These are phyloP conservation scores for Coffea canephora DNA, from an alignment of 257 asterid genomes.

Conservation along the genomic window DNA sequence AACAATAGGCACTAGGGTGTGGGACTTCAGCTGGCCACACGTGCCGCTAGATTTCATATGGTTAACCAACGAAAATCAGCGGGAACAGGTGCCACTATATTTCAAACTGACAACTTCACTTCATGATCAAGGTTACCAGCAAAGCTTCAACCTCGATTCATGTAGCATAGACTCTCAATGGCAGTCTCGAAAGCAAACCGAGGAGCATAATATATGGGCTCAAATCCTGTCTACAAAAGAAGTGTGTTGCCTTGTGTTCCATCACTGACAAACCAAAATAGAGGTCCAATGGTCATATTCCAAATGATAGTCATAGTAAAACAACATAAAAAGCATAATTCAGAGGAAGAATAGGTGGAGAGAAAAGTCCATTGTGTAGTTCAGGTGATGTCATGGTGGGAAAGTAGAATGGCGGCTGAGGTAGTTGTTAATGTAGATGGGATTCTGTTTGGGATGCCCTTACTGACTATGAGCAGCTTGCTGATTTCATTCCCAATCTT, in stretches of 20 bases:
- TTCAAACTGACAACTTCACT: neutral
- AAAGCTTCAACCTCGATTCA: neutral
- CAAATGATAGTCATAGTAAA: neutral
- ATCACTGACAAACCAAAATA: constrained; percentile 4
- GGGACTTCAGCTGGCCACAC: neutral
- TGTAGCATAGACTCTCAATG: neutral
- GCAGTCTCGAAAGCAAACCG: neutral
- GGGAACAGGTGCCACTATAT: neutral
- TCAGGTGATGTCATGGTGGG: constrained; percentile 89
- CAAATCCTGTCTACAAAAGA: neutral
- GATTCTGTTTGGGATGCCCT: constrained; percentile 77
- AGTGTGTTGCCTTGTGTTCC: neutral
- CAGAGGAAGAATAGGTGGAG: constrained; percentile 10
- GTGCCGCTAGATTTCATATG: neutral
- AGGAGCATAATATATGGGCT: neutral
- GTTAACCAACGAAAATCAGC: constrained; percentile 4
- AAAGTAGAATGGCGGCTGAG: constrained; percentile 72
- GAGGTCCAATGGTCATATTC: neutral
- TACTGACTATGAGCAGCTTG: constrained; percentile 91
- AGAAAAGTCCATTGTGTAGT: constrained; percentile 70
- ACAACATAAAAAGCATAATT: constrained; percentile 1
- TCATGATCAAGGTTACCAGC: constrained; percentile 2
- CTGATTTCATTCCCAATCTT: constrained; percentile 95
- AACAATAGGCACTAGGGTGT: neutral
- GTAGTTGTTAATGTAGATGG: constrained; percentile 62